phyloP scores from a whole-genome alignment of 139 green algal species.

The Chlamydomonas applanata region DNA sequence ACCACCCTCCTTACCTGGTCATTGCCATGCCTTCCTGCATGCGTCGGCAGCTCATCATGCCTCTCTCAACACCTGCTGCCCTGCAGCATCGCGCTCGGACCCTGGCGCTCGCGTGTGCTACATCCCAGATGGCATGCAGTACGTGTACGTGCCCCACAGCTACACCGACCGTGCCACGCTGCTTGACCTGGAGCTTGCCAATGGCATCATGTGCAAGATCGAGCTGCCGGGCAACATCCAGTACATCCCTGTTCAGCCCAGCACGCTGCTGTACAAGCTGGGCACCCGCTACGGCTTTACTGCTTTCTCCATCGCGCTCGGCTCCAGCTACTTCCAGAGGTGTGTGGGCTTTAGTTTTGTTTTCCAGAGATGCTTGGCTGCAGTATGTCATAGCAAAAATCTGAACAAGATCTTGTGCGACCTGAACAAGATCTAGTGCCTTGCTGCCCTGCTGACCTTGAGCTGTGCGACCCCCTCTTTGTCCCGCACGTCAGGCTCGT shows the following conservation, averaged over 20 bases:
- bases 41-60: background rate
- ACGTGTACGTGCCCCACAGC: background rate
- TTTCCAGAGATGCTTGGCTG: no score
- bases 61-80: background rate
- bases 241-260: constrained; percentile 33
- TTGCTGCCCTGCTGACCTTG: no score
- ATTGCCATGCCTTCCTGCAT: no score
- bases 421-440: no score
- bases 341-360: background rate
- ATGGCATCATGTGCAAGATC: no score
- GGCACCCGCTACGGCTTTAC: constrained; percentile 45
- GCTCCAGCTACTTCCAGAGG: constrained; percentile 48
- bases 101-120: background rate
- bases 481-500: constrained; percentile 21
- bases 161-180: background rate
- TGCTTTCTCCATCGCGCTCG: constrained; percentile 41
- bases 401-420: no score
- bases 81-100: background rate
- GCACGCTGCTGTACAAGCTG: constrained; percentile 37
- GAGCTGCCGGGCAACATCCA: constrained; percentile 20
- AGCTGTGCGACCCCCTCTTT: no score
- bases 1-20: no score
- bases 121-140: background rate
- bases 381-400: no score
- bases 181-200: no score